A percentile compares a stretch with the other conserved stretches of the same genome.
Conservation (phyloP, 2,329 filamentous ascomycete genomes). For the Botrytis fragariae region DNA sequence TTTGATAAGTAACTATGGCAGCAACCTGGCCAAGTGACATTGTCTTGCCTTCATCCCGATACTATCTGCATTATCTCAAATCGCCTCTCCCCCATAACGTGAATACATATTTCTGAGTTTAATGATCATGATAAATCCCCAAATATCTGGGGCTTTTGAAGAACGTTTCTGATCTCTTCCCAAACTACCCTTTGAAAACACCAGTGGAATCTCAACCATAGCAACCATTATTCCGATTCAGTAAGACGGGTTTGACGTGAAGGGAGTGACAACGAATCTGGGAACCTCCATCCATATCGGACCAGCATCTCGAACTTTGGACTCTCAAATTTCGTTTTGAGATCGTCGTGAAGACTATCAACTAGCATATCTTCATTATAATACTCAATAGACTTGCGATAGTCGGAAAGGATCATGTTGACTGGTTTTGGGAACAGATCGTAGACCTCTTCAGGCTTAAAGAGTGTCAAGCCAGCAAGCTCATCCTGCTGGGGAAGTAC, state of each 20-base stretch:
- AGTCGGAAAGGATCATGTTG: fast-evolving
- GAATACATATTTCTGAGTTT: background rate
- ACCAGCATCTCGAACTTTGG: background rate
- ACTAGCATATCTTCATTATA: background rate
- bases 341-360: fast-evolving
- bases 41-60: background rate
- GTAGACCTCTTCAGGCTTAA: background rate
- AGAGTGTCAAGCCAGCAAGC: background rate
- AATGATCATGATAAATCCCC: background rate
- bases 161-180: background rate
- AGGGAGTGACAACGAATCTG: background rate
- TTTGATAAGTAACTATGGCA: background rate
- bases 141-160: background rate
- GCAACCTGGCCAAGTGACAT: background rate
- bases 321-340: background rate
- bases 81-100: background rate
- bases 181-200: background rate
- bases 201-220: too few species aligned
- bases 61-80: background rate
- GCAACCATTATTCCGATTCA: background rate
- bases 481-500: background rate
- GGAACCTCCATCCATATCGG: background rate
- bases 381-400: background rate
- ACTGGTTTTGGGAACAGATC: background rate
- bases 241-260: background rate